Percentiles rank a stretch among this genome's conserved stretches.
Conservation (phyloP, 2,329 filamentous ascomycete species). For the Ceratocystiopsis brevicomis region DNA sequence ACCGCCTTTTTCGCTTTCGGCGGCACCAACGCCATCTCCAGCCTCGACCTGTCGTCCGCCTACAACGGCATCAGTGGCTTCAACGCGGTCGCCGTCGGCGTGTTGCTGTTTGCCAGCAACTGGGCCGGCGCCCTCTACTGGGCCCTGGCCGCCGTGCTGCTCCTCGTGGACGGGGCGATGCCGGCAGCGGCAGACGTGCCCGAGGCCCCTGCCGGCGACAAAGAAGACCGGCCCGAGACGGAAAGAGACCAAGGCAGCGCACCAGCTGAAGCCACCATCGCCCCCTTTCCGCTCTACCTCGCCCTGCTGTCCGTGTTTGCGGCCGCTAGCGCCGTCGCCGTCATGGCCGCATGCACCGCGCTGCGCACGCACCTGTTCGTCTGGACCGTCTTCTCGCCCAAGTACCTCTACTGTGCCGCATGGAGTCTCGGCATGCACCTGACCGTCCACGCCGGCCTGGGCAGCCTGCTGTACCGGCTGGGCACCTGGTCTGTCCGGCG, state of each 20-base stretch:
- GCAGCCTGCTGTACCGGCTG: conserved; percentile 37
- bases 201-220: not conserved
- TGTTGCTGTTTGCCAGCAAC: conserved; percentile 73
- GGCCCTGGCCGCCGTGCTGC: conserved; percentile 43
- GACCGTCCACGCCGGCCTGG: conserved; percentile 45
- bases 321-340: conserved; percentile 42
- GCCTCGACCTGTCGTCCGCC: conserved; percentile 81
- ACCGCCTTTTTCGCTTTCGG: conserved; percentile 77
- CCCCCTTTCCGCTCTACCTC: conserved; percentile 27
- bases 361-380: conserved; percentile 85
- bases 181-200: conserved; percentile 7
- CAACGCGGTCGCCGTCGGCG: conserved; percentile 60
- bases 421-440: conserved; percentile 77
- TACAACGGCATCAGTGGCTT: conserved; percentile 83
- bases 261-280: too few relatives aligned
- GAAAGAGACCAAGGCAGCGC: too few relatives aligned
- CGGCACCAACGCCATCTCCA: conserved; percentile 85
- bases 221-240: not conserved
- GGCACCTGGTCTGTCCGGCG: conserved; percentile 12
- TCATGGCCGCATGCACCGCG: conserved; percentile 77
- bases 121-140: conserved; percentile 89
- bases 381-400: conserved; percentile 97
- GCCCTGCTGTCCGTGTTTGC: conserved; percentile 52
- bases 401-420: conserved; percentile 80
- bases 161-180: conserved; percentile 20